Evolutionary conservation across 2,329 filamentous ascomycete genomes (phyloP), one percentile per base, ranked within the genome.

Genomic region (Fusarium acutatum): DNA sequence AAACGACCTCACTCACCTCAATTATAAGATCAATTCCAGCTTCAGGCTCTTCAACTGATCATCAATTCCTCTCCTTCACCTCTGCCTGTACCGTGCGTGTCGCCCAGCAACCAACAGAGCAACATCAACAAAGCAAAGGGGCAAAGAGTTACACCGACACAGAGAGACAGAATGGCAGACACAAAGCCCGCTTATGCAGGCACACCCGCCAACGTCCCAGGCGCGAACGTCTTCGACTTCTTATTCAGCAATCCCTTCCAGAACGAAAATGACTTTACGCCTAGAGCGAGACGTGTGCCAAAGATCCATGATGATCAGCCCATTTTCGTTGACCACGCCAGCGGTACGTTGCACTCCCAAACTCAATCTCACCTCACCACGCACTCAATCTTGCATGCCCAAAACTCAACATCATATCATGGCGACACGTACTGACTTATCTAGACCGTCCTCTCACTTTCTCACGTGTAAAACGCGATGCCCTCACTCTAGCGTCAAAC

Each of bases 261-360:
- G 32, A 57, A 68, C 5, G 73, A 81, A 58, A 81, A 70, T 52
- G 75, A 77, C 8, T 80, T 78, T 59, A 73, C 77, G 1, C 79
- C 81, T 17, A 54, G 75, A 2, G 68, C 73, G 7, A 81, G 82
- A 34, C 67, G 68, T 7, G 71, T 85, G 10, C 75, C 80, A 7
- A 77, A 60, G n/a, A 79, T 83, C 44, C 77, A 80, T 28, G 77
- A 79, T 1, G 75, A 78, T 32, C 72, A 79, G 44, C 80, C 81
- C 26, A 81, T 85, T 60, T 84, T 84, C 64, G 78, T 85, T 28
- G 83, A 85, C 69, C 79, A 84, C 62, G 80, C 81, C 59, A 80
- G 79, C 34, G 81, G 83, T 84, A 73, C 70, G 81, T 64, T 28
- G 10, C 35, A 44, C 7, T 38, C 18, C 32, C 11, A 22, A 28